Evolutionary conservation across 768 basidiomycete genomes (phyloP), one percentile per base, ranked within the genome.

Genomic region (Lenzites betulinus): DNA sequence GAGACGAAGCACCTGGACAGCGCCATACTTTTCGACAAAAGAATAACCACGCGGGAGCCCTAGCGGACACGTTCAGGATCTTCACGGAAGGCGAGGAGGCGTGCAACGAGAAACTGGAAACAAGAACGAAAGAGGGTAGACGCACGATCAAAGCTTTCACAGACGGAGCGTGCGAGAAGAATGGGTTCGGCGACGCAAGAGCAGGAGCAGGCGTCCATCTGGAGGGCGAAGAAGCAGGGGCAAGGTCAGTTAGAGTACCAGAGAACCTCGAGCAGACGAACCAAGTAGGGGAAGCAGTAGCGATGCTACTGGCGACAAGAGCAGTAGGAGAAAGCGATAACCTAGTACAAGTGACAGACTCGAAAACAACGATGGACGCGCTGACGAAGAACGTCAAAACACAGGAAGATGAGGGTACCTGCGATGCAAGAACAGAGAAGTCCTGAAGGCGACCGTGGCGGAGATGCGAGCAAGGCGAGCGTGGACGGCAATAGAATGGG

Each of bases 331-430:
- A 1, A 5, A 7, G 20, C 5, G 18, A 1, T 11, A 16, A 2
- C 0, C 50, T 62, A 0, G 0, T 72, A 0, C 60, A 69, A 1
- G 44, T 48, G n/a, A 59, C 67, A 0, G 67, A 72, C 67, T 70
- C 71, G 0, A 36, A n/a, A n/a, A 65, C 68, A 1, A 54, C 47
- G 0, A 67, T 70, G 0, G 41, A 69, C 1, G 52, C 67, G 0
- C 39, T 64, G 12, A 62, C 67, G 2, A 26, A 52, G 16, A 42
- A 20, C n/a, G 7, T 7, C 9, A 18, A 35, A 7, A 46, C 48
- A 1, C 66, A 68, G 64, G 73, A 77, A 41, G 66, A 76, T 39
- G 12, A 15, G 0, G 75, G 0, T 78, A 64, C 66, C 67, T 70
- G 0, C 50, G 41, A 0, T 47, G 65, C 0, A 18, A 36, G 1